These are phyloP conservation scores for Tetrastigma voinierianum DNA, from an alignment of 164 flowering plant species.

Conservation along the genomic window DNA sequence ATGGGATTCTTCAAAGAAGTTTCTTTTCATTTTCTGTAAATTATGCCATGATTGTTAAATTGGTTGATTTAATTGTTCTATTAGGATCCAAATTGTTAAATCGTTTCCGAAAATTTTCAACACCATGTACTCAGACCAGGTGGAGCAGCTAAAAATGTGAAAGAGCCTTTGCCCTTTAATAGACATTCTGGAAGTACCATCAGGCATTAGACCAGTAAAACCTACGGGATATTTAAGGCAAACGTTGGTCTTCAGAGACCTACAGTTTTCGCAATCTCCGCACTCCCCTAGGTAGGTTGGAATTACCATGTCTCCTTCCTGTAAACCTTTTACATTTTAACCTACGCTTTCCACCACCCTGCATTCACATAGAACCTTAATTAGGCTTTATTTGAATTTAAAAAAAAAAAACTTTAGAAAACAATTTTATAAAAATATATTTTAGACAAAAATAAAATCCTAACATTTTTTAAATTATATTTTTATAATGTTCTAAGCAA, in stretches of 20 bases:
- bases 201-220: slow-evolving; percentile 38
- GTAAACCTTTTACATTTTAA: slow-evolving; percentile 30
- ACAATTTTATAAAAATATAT: too few relatives aligned
- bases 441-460: too few relatives aligned
- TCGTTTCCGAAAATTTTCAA: too few relatives aligned
- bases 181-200: slow-evolving; percentile 36
- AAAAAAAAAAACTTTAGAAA: too few relatives aligned
- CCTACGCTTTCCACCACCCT: slow-evolving; percentile 52
- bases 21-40: too few relatives aligned
- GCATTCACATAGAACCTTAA: slow-evolving; percentile 2
- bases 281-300: slow-evolving; percentile 37
- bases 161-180: slow-evolving; percentile 34
- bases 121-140: slow-evolving; percentile 51
- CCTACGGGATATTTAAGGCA: slow-evolving; percentile 13
- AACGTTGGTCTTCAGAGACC: slow-evolving; percentile 25
- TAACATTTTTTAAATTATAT: too few relatives aligned
- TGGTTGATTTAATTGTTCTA: too few relatives aligned
- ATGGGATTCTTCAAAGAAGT: too few relatives aligned
- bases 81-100: too few relatives aligned
- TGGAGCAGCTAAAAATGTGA: slow-evolving; percentile 35
- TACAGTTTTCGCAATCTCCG: slow-evolving; percentile 17
- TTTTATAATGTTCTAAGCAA: too few relatives aligned
- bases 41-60: too few relatives aligned
- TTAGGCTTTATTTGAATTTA: too few relatives aligned
- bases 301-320: slow-evolving; percentile 49